Conservation (phyloP, 495 filamentous ascomycete species). For the Aspergillus sparsus region DNA sequence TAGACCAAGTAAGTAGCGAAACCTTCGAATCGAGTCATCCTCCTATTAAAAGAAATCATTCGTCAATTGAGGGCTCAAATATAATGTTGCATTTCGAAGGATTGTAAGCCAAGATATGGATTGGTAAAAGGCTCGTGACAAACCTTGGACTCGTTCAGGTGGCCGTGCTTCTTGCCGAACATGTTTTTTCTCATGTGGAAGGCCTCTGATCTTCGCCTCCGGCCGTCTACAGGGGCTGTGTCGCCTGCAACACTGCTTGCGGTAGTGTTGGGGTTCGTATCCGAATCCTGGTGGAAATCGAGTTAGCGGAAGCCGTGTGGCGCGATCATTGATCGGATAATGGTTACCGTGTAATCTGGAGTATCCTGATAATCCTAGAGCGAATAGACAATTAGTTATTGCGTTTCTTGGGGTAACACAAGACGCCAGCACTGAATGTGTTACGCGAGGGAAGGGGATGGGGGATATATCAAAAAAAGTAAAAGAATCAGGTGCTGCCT, state of each 20-base stretch:
- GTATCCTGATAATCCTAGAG: constrained; percentile 74
- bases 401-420: not conserved
- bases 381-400: not conserved
- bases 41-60: constrained; percentile 57
- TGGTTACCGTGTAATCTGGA: constrained; percentile 70
- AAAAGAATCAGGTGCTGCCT: not conserved
- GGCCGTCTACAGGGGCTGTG: constrained; percentile 63
- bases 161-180: constrained; percentile 91
- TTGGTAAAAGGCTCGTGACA: constrained; percentile 12
- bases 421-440: too few species aligned
- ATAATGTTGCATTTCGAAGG: not conserved
- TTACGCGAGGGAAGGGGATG: too few species aligned
- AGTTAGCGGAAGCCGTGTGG: constrained; percentile 12
- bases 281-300: constrained; percentile 64
- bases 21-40: constrained; percentile 92
- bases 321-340: not conserved
- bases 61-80: not conserved
- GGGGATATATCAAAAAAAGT: not conserved
- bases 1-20: constrained; percentile 91
- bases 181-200: constrained; percentile 85
- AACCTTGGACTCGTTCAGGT: constrained; percentile 89
- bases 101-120: not conserved
- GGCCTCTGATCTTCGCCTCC: constrained; percentile 80
- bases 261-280: constrained; percentile 89
- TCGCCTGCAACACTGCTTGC: constrained; percentile 86